These are phyloP conservation scores for Didymella lethalis DNA, from an alignment of 2,329 filamentous ascomycete genomes.

Conservation along the genomic window DNA sequence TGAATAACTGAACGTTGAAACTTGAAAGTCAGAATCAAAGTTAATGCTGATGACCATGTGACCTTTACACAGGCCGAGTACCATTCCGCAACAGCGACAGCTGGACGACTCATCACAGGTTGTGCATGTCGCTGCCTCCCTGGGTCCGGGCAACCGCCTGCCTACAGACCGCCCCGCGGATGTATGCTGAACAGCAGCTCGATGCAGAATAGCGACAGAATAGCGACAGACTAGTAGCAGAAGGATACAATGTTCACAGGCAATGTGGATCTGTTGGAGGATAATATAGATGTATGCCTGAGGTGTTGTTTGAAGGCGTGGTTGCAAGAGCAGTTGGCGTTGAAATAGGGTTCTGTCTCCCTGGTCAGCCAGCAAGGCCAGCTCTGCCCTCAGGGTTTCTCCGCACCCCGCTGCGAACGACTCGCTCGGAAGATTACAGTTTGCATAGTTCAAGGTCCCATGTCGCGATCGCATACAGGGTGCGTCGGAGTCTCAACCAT, in stretches of 20 bases:
- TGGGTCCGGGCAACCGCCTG: constrained; percentile 29
- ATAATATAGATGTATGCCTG: not conserved
- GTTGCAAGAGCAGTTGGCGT: constrained; percentile 30
- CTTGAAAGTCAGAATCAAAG: not conserved
- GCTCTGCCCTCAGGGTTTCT: constrained; percentile 49
- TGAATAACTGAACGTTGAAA: not conserved
- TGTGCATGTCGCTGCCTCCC: constrained; percentile 43
- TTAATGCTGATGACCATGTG: constrained; percentile 1
- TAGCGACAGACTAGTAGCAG: constrained; percentile 22
- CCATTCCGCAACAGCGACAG: constrained; percentile 1
- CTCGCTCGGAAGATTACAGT: constrained; percentile 48
- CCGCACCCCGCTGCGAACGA: constrained; percentile 49
- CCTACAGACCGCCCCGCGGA: constrained; percentile 29
- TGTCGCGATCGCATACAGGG: constrained; percentile 48
- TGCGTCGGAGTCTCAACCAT: constrained; percentile 31
- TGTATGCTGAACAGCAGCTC: constrained; percentile 29
- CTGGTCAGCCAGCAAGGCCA: constrained; percentile 40
- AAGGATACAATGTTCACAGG: constrained; percentile 11
- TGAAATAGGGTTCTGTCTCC: constrained; percentile 51
- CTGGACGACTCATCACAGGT: constrained; percentile 24
- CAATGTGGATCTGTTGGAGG: not conserved
- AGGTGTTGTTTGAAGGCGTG: constrained; percentile 10
- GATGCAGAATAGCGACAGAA: constrained; percentile 28
- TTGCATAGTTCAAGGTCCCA: constrained; percentile 49
- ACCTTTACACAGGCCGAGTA: constrained; percentile 1